A percentile compares a stretch with the other conserved stretches of the same genome.
Evolutionary conservation across 2,329 filamentous ascomycete species (phyloP).

Genomic region (Teratosphaeria pseudoeucalypti): DNA sequence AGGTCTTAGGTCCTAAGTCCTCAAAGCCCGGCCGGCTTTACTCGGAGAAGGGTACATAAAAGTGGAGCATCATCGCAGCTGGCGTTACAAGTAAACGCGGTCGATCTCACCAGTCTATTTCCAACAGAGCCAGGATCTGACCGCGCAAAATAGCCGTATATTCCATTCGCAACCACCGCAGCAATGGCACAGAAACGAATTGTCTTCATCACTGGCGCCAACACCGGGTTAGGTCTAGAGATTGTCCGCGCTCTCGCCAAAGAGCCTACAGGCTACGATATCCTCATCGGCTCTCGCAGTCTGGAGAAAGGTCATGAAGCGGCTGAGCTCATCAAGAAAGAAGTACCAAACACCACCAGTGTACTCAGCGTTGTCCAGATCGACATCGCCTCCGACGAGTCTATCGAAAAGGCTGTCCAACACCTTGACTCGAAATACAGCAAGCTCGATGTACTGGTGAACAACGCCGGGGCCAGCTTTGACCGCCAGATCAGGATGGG

Average conservation of each 20-base stretch:
- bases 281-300: slow-evolving; percentile 47
- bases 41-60: too few species aligned
- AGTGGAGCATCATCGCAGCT: too few species aligned
- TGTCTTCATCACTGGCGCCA: slow-evolving; percentile 49
- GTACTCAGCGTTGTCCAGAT: slow-evolving; percentile 40
- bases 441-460: slow-evolving; percentile 44
- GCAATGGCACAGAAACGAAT: slow-evolving; percentile 24
- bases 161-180: neutral
- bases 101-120: too few species aligned
- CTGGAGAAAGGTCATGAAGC: slow-evolving; percentile 42
- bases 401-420: slow-evolving; percentile 39
- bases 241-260: slow-evolving; percentile 44
- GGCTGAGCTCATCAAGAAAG: slow-evolving; percentile 30
- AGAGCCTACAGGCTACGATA: slow-evolving; percentile 41
- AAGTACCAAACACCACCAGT: slow-evolving; percentile 32
- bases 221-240: slow-evolving; percentile 50
- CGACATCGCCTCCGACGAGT: slow-evolving; percentile 44
- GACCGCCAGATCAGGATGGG: slow-evolving; percentile 27
- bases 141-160: neutral
- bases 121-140: neutral
- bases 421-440: slow-evolving; percentile 33
- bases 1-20: too few species aligned
- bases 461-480: slow-evolving; percentile 46
- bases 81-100: too few species aligned
- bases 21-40: too few species aligned